Percentiles rank a stretch among this genome's conserved stretches.
Conservation (phyloP, 352 stramenopile genomes). For the Phytopythium mirpurense region DNA sequence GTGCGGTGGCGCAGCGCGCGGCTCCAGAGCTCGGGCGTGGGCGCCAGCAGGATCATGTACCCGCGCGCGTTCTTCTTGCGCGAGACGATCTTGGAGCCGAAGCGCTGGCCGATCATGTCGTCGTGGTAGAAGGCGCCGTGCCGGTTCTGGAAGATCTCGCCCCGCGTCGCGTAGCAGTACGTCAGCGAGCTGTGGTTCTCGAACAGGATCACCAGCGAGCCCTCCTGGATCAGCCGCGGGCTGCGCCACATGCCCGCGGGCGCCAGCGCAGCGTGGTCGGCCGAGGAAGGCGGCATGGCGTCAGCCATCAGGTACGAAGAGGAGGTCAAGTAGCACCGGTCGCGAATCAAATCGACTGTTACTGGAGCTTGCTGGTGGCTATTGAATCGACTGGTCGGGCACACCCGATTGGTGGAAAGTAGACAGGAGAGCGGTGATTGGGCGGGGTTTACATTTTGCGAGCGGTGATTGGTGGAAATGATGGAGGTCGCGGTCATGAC, state of each 20-base stretch:
- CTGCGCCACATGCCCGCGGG: conserved; percentile 53
- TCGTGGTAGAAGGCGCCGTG: conserved; percentile 97
- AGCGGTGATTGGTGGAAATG: neutral
- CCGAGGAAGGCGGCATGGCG: neutral
- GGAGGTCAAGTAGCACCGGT: too few relatives aligned
- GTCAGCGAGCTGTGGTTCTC: conserved; percentile 94
- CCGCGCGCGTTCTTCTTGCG: conserved; percentile 63
- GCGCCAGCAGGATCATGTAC: conserved; percentile 93
- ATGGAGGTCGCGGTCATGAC: neutral
- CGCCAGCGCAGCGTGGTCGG: neutral
- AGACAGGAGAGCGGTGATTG: neutral
- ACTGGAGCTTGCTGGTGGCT: too few relatives aligned
- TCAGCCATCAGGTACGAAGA: conserved; percentile 7
- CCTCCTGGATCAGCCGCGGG: conserved; percentile 45
- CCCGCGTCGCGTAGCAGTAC: conserved; percentile 91
- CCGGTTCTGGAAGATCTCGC: conserved; percentile 93
- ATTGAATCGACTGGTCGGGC: neutral
- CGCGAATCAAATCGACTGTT: too few relatives aligned
- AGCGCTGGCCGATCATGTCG: conserved; percentile 91
- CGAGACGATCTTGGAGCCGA: conserved; percentile 74
- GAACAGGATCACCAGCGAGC: conserved; percentile 97
- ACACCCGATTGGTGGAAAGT: conserved; percentile 2
- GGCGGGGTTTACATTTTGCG: neutral
- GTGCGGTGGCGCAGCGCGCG: conserved; percentile 90
- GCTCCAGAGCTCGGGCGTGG: conserved; percentile 97